Conservation (phyloP, 306 rosid genomes). For the Argentina anserina region DNA sequence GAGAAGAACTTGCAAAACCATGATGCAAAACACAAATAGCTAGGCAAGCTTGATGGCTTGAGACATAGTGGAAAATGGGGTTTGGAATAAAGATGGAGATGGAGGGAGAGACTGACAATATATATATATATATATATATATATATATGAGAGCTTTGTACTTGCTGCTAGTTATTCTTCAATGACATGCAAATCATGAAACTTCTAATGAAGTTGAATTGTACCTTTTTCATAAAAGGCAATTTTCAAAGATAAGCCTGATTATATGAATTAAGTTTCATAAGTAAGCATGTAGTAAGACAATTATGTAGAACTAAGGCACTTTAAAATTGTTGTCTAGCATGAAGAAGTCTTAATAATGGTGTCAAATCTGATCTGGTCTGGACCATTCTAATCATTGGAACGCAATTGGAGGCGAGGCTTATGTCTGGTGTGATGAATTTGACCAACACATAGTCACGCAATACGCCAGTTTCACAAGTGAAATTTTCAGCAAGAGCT, state of each 20-base stretch:
- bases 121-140: too few relatives aligned
- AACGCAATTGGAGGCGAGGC: constrained; percentile 35
- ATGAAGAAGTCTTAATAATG: not conserved
- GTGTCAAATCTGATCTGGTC: constrained; percentile 11
- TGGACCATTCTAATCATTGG: not conserved
- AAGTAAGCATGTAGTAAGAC: not conserved
- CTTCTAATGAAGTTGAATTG: not conserved
- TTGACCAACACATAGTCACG: constrained; percentile 17
- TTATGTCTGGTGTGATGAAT: not conserved
- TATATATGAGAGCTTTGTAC: not conserved
- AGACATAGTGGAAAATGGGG: too few relatives aligned
- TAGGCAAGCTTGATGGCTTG: not conserved
- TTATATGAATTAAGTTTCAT: not conserved
- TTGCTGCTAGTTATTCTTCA: constrained; percentile 2
- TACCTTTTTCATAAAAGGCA: too few relatives aligned
- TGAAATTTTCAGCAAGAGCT: not conserved
- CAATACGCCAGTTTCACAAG: not conserved
- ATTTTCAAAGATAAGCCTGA: not conserved
- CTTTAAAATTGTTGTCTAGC: not conserved
- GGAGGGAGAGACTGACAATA: not conserved
- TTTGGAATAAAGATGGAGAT: constrained; percentile 1
- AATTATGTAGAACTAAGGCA: not conserved
- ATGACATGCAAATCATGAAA: not conserved
- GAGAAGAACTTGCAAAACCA: constrained; percentile 26
- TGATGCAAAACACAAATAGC: not conserved